Percentiles rank a stretch among this genome's conserved stretches.
Evolutionary conservation across 441 rosid genomes (phyloP).

Genomic region (Melastoma candidum): DNA sequence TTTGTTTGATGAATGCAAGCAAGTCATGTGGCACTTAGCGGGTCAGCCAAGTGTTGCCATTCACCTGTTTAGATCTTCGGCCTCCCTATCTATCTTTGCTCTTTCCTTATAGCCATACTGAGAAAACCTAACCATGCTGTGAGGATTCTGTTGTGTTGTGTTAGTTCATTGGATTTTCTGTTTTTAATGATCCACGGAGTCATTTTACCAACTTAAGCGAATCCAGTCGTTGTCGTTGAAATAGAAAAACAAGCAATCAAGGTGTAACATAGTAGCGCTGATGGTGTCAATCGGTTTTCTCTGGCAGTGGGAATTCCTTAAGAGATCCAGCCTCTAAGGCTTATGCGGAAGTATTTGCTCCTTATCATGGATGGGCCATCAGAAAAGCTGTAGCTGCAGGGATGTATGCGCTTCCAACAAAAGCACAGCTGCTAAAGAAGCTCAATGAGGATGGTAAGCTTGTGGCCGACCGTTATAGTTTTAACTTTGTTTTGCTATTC

Average conservation of each 20-base stretch:
- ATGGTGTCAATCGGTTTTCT: conserved; percentile 1
- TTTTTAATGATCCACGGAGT: too few species aligned
- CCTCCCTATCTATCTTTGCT: too few species aligned
- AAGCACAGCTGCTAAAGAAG: conserved; percentile 53
- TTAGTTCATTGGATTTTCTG: too few species aligned
- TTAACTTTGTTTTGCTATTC: not conserved
- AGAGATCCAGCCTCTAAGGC: conserved; percentile 84
- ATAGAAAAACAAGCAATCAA: too few species aligned
- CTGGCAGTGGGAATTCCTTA: conserved; percentile 68
- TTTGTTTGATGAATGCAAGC: too few species aligned
- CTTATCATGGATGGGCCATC: conserved; percentile 94
- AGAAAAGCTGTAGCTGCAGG: conserved; percentile 88
- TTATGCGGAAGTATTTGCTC: conserved; percentile 84
- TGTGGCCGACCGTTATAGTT: not conserved
- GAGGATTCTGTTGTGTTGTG: too few species aligned
- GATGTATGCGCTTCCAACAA: conserved; percentile 91
- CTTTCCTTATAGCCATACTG: too few species aligned
- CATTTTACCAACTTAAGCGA: not conserved
- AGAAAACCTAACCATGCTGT: too few species aligned
- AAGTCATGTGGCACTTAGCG: too few species aligned
- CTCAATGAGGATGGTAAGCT: conserved; percentile 85
- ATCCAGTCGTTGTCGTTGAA: not conserved
- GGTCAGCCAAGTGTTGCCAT: too few species aligned
- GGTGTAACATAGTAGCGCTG: not conserved
- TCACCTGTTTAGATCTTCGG: too few species aligned